Evolutionary conservation across 768 basidiomycete species (phyloP), one percentile per base, ranked within the genome.

Genomic region (Lyophyllum shimeji): DNA sequence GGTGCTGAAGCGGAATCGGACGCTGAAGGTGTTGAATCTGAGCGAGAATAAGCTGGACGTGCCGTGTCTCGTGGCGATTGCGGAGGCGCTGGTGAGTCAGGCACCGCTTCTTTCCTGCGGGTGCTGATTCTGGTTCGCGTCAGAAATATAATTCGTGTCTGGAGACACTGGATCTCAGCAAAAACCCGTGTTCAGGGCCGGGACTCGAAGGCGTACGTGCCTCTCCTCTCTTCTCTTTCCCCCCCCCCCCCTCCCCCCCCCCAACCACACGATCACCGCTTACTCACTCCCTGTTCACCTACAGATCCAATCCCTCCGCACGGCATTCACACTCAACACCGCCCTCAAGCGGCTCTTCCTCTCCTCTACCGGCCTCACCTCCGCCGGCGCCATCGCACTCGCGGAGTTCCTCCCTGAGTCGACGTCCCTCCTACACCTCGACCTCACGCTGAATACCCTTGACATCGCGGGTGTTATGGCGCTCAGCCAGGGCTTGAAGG

Each of bases 351-450:
- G 97, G 1, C 75, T 99, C 43, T 98, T 97, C 76, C 81, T 98
- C 20, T 89, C 93, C 7, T 84, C 87, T 2, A 97, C 95, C 0
- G 76, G 77, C 3, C 81, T 98, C 65, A 82, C 83, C 0, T 89
- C 91, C 0, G 76, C 86, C 0, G 95, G 94, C 1, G 95, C 96
- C 0, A 98, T 98, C 59, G 89, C 93, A 0, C 82, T 98, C 1
- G 97, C 96, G 2, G 96, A 98, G 69, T 98, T 97, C 75, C 82
- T 98, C 0, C 95, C 95, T 0, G 95, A 98, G 68, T 87, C 91
- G 0, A 82, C 79, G 17, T 89, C 89, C 0, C 78, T 99, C 4
- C 78, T 98, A 0, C 95, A 98, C 69, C 85, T 99, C 52, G 97
- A 98, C 70, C 73, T 97, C 25, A 97, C 94, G 0, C 74, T 81